Conservation (phyloP, 352 stramenopile genomes). For the Phytopythium vexans region DNA sequence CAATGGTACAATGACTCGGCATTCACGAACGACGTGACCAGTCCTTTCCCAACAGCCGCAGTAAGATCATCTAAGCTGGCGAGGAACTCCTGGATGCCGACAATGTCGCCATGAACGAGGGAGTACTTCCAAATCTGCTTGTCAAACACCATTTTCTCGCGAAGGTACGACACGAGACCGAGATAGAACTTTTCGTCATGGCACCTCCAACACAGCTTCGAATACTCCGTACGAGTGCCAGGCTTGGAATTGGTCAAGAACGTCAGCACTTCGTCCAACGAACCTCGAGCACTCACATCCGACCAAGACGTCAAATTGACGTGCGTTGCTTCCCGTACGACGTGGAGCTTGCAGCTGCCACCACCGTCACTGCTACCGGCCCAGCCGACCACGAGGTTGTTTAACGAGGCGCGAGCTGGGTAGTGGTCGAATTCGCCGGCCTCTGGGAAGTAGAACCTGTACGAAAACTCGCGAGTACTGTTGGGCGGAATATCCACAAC, state of each 20-base stretch:
- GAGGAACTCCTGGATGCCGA: slow-evolving; percentile 30
- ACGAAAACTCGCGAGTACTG: slow-evolving; percentile 30
- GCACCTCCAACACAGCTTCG: slow-evolving; percentile 41
- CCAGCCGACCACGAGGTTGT: slow-evolving; percentile 33
- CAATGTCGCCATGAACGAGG: slow-evolving; percentile 37
- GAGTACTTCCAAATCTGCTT: slow-evolving; percentile 49
- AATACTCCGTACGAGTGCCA: slow-evolving; percentile 25
- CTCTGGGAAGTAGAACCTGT: slow-evolving; percentile 60
- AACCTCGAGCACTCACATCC: slow-evolving; percentile 45
- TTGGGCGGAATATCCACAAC: slow-evolving; percentile 34
- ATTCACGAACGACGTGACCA: slow-evolving; percentile 23
- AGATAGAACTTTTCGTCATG: slow-evolving; percentile 33
- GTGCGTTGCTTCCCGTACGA: slow-evolving; percentile 21
- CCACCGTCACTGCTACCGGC: slow-evolving; percentile 17
- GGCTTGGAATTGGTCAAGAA: slow-evolving; percentile 22
- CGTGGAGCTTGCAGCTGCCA: slow-evolving; percentile 13
- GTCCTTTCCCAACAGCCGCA: slow-evolving; percentile 24
- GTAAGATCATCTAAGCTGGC: slow-evolving; percentile 11
- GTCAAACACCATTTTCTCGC: slow-evolving; percentile 34
- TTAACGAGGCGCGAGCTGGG: slow-evolving; percentile 38
- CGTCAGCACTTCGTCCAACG: slow-evolving; percentile 36
- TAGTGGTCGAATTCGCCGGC: slow-evolving; percentile 48
- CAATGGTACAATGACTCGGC: slow-evolving; percentile 18
- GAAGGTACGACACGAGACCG: slow-evolving; percentile 27
- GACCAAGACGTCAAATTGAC: slow-evolving; percentile 60